Conservation (phyloP, 2,329 filamentous ascomycete genomes). For the Hypomyces perniciosus region DNA sequence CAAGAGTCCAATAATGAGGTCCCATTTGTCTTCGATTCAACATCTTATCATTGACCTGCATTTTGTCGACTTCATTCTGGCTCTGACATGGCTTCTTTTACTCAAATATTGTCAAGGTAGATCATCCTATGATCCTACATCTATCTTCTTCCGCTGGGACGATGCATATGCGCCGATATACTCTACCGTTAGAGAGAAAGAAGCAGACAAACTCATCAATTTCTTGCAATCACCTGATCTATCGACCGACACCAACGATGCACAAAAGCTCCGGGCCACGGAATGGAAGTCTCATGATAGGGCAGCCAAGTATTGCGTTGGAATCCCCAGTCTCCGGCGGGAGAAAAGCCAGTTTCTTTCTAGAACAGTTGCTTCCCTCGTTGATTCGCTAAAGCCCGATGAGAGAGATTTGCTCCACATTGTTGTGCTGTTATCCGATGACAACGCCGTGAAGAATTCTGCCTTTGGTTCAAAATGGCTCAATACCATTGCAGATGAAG, state of each 20-base stretch:
- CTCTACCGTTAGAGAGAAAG: conserved; percentile 17
- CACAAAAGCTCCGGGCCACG: background rate
- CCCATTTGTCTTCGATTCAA: background rate
- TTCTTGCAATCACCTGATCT: background rate
- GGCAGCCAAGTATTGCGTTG: conserved; percentile 19
- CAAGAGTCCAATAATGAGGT: no score
- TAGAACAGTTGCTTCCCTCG: conserved; percentile 23
- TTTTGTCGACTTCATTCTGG: conserved; percentile 3
- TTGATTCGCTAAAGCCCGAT: conserved; percentile 21
- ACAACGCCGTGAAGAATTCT: conserved; percentile 19
- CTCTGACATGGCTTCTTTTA: conserved; percentile 16
- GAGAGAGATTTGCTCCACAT: conserved; percentile 24
- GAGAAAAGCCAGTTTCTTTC: conserved; percentile 22
- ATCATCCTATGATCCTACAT: conserved; percentile 22
- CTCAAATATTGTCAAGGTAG: conserved; percentile 18
- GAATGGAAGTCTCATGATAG: background rate
- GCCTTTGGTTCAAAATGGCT: conserved; percentile 26
- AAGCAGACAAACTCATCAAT: conserved; percentile 19
- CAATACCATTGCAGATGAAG: conserved; percentile 21
- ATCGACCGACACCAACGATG: conserved; percentile 2
- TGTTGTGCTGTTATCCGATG: conserved; percentile 25
- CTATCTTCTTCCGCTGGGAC: conserved; percentile 20
- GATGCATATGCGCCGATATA: conserved; percentile 21
- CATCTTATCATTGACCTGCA: conserved; percentile 4
- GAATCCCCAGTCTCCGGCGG: conserved; percentile 24